These are phyloP conservation scores for Styphnolobium japonicum DNA, from an alignment of 306 rosid genomes.

Conservation along the genomic window DNA sequence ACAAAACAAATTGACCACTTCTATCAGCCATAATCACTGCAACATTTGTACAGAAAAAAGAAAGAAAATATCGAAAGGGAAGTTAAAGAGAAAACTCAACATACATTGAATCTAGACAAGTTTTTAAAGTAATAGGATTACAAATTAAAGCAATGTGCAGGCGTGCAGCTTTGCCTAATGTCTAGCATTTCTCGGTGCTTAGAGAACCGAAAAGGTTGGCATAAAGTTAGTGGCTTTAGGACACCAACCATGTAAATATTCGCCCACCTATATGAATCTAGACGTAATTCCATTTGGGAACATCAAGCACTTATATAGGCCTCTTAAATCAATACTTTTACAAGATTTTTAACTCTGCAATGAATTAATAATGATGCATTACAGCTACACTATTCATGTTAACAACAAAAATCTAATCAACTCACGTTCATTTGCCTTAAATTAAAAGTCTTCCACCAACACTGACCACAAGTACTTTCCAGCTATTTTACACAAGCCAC, in stretches of 20 bases:
- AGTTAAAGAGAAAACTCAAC: background rate
- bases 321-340: background rate
- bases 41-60: no score
- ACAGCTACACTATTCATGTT: background rate
- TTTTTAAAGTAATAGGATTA: background rate
- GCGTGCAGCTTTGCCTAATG: background rate
- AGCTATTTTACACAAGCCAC: background rate
- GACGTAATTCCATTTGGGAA: background rate
- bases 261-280: background rate
- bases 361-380: background rate
- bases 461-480: background rate
- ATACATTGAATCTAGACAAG: slow-evolving; percentile 18
- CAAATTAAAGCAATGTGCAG: background rate
- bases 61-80: no score
- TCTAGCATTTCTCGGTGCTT: background rate
- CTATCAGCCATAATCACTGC: no score
- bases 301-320: background rate
- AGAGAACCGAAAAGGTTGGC: background rate
- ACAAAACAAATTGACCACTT: no score
- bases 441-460: background rate
- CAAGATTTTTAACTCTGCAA: background rate
- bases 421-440: background rate
- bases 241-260: background rate
- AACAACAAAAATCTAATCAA: background rate
- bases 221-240: background rate